Percentiles rank a stretch among this genome's conserved stretches.
Evolutionary conservation across 768 basidiomycete genomes (phyloP).

Genomic region (Mycena pura): DNA sequence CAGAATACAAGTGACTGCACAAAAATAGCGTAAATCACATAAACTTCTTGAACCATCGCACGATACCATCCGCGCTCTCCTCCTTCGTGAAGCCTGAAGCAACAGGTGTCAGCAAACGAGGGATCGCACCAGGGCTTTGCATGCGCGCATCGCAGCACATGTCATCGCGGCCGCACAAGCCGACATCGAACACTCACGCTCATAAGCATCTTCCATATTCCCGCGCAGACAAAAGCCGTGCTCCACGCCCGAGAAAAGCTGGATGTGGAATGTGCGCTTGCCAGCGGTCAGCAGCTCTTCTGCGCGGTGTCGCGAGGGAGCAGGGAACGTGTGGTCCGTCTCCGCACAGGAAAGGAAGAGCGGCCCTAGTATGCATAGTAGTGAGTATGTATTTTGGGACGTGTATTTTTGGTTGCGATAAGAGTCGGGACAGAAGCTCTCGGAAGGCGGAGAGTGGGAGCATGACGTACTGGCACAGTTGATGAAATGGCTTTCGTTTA

Average conservation of each 20-base stretch:
- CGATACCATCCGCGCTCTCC: slow-evolving; percentile 24
- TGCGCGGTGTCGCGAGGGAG: slow-evolving; percentile 41
- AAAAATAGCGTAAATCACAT: slow-evolving; percentile 7
- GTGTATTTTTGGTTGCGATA: neutral
- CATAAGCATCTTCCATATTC: slow-evolving; percentile 21
- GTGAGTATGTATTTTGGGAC: neutral
- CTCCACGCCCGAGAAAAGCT: slow-evolving; percentile 47
- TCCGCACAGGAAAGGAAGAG: slow-evolving; percentile 51
- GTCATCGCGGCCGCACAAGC: too few species aligned
- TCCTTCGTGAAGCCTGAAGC: slow-evolving; percentile 24
- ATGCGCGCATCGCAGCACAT: too few species aligned
- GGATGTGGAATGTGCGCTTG: slow-evolving; percentile 39
- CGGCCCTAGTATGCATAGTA: slow-evolving; percentile 32
- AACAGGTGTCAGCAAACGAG: neutral
- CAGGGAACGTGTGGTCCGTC: slow-evolving; percentile 48
- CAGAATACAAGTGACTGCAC: neutral
- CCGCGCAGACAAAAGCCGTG: slow-evolving; percentile 32
- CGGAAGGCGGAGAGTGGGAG: neutral
- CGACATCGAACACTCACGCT: too few species aligned
- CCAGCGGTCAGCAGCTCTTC: slow-evolving; percentile 49
- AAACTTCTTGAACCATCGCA: slow-evolving; percentile 26
- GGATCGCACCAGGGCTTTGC: too few species aligned
- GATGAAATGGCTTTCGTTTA: slow-evolving; percentile 40
- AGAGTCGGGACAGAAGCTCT: neutral
- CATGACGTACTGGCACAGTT: slow-evolving; percentile 40